Conservation (phyloP, 257 asterid genomes). For the Perilla frutescens region DNA sequence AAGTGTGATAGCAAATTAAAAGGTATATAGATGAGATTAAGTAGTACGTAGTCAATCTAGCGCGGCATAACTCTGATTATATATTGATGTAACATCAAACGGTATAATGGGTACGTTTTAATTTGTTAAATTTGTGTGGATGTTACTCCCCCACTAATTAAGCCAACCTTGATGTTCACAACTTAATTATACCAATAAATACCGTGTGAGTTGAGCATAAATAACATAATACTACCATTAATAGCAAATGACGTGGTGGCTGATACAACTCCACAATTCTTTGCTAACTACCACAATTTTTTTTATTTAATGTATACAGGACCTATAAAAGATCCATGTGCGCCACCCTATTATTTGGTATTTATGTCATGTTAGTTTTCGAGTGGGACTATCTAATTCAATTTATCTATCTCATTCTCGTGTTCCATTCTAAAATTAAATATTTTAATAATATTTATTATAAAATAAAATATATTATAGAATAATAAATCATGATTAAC, state of each 20-base stretch:
- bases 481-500: no score
- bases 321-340: not conserved
- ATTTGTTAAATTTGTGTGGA: constrained; percentile 2
- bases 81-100: not conserved
- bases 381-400: no score
- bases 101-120: not conserved
- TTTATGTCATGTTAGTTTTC: not conserved
- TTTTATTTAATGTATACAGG: not conserved
- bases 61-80: not conserved
- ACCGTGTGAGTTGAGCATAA: not conserved
- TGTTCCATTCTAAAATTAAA: no score
- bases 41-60: not conserved
- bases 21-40: no score
- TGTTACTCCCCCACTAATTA: not conserved
- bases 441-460: no score
- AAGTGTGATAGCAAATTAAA: no score
- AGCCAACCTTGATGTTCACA: constrained; percentile 1
- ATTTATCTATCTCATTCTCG: no score
- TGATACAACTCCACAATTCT: constrained; percentile 28
- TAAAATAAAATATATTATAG: no score
- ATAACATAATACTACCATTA: constrained; percentile 5
- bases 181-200: constrained; percentile 17
- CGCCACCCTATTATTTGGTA: not conserved
- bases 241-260: constrained; percentile 30
- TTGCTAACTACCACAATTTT: constrained; percentile 28